phyloP scores from a whole-genome alignment of 2,329 filamentous ascomycete genomes.

The Talaromyces sp. region DNA sequence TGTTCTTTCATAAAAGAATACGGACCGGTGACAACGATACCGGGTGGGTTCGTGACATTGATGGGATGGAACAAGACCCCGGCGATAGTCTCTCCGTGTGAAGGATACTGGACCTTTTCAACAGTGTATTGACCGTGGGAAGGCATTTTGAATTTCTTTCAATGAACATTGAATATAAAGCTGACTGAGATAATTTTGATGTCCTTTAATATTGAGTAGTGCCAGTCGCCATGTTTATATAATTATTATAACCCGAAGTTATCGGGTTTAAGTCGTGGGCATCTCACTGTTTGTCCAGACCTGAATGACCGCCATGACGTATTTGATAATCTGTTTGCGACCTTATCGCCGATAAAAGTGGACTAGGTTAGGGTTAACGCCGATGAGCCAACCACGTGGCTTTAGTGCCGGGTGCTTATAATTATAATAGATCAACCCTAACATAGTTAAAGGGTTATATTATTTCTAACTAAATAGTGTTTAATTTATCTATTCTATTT shows the following conservation, averaged over 20 bases:
- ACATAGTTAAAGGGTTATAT: too few species aligned
- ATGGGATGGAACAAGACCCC: conserved; percentile 18
- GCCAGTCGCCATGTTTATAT: neutral
- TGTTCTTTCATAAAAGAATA: conserved; percentile 28
- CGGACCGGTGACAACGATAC: conserved; percentile 18
- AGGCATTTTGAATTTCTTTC: conserved; percentile 17
- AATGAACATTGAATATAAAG: neutral
- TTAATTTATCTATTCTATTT: too few species aligned
- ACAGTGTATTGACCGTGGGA: conserved; percentile 21
- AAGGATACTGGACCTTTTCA: conserved; percentile 22
- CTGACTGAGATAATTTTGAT: neutral
- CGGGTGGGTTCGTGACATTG: conserved; percentile 20
- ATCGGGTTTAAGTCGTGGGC: neutral
- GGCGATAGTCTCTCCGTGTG: conserved; percentile 21
- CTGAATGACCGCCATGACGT: neutral
- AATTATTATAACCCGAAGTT: neutral
- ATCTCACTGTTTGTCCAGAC: neutral
- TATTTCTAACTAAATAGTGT: too few species aligned
- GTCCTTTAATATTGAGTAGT: neutral
- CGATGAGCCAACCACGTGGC: too few species aligned
- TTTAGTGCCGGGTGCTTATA: too few species aligned
- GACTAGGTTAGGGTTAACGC: too few species aligned
- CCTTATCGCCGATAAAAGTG: too few species aligned
- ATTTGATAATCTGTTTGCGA: too few species aligned
- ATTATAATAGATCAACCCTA: too few species aligned